Evolutionary conservation across 2,329 filamentous ascomycete genomes (phyloP).

Genomic region (Rugonectria rugulosa): DNA sequence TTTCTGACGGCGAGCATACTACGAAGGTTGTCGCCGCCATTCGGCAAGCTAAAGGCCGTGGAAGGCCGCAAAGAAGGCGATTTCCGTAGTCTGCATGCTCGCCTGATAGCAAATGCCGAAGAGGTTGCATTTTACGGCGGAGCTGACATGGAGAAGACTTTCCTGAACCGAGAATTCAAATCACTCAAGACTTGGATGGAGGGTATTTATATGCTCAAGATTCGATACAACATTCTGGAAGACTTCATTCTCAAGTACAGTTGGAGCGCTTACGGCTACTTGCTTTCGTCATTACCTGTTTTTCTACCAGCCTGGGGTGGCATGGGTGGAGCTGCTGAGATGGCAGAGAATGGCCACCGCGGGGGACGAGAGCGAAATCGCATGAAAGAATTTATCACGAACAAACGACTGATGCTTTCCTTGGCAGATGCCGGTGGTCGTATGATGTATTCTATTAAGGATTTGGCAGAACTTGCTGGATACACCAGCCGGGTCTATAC

Average conservation of each 20-base stretch:
- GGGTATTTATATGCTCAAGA: conserved; percentile 95
- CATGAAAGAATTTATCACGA: conserved; percentile 99
- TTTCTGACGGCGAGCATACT: conserved; percentile 92
- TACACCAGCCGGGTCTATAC: conserved; percentile 97
- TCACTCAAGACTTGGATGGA: conserved; percentile 98
- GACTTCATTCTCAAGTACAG: conserved; percentile 98
- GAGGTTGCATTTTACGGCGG: conserved; percentile 98
- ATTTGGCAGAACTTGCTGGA: conserved; percentile 92
- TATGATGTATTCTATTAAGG: conserved; percentile 99
- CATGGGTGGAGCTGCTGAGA: conserved; percentile 75
- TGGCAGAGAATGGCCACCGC: conserved; percentile 58
- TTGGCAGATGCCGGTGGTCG: conserved; percentile 93
- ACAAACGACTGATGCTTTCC: conserved; percentile 97
- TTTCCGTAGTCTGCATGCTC: conserved; percentile 88
- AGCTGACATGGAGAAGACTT: conserved; percentile 92
- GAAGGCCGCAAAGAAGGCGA: conserved; percentile 96
- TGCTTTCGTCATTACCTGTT: conserved; percentile 89
- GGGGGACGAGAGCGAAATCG: conserved; percentile 77
- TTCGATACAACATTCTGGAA: conserved; percentile 98
- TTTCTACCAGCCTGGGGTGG: conserved; percentile 96
- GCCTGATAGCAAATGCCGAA: conserved; percentile 94
- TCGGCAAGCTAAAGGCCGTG: conserved; percentile 95
- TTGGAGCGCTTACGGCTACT: conserved; percentile 97
- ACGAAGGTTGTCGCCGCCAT: conserved; percentile 87
- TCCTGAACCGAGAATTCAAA: conserved; percentile 90